Evolutionary conservation across 2,329 filamentous ascomycete genomes (phyloP).

Genomic region (Neopestalotiopsis sp.): DNA sequence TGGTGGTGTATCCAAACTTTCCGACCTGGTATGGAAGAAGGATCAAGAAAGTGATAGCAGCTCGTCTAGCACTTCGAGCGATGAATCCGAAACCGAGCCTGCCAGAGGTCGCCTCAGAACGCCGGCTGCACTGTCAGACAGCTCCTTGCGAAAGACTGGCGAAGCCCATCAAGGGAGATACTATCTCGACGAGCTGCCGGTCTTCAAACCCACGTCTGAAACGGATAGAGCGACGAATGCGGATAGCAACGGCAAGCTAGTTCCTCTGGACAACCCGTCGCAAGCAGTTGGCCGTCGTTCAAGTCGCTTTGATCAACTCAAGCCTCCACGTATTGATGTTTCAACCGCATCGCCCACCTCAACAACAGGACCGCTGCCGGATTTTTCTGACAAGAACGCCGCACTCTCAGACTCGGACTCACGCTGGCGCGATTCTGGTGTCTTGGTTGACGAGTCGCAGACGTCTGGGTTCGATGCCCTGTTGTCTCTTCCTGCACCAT

Average conservation of each 20-base stretch:
- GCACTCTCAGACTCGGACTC: constrained; percentile 47
- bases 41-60: constrained; percentile 42
- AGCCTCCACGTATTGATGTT: constrained; percentile 54
- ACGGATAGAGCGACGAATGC: constrained; percentile 26
- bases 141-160: constrained; percentile 35
- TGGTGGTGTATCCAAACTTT: constrained; percentile 60
- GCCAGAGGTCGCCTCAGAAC: constrained; percentile 44
- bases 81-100: constrained; percentile 54
- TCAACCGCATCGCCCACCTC: constrained; percentile 45
- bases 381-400: constrained; percentile 31
- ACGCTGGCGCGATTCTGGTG: constrained; percentile 29
- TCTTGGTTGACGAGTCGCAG: constrained; percentile 34
- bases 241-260: constrained; percentile 23
- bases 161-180: constrained; percentile 44
- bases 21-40: constrained; percentile 62
- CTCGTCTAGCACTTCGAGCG: constrained; percentile 47
- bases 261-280: constrained; percentile 23
- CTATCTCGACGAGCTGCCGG: constrained; percentile 58
- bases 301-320: constrained; percentile 52
- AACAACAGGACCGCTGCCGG: constrained; percentile 33
- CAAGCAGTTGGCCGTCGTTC: constrained; percentile 46
- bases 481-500: constrained; percentile 30
- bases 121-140: constrained; percentile 41
- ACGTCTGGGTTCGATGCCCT: constrained; percentile 40
- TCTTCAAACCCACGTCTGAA: constrained; percentile 47